Evolutionary conservation across 2,329 filamentous ascomycete genomes (phyloP).

Genomic region (Aspergillus awamori): DNA sequence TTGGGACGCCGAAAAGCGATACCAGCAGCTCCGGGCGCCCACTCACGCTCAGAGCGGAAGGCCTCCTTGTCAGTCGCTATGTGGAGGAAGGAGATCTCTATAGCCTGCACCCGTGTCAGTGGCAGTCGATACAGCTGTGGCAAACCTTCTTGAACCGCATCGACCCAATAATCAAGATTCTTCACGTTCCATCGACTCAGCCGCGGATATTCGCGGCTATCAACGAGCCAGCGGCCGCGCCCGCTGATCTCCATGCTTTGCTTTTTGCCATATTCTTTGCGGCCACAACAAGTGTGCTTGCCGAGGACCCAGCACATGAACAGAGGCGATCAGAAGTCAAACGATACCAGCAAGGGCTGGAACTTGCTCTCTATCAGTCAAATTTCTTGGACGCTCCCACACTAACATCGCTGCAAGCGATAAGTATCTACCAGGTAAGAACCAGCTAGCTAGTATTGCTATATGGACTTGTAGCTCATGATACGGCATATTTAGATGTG

Average conservation of each 20-base stretch:
- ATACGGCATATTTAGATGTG: conserved; percentile 24
- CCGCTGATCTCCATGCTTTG: conserved; percentile 27
- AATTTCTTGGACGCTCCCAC: conserved; percentile 49
- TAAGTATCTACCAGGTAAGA: conserved; percentile 44
- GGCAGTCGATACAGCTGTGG: conserved; percentile 33
- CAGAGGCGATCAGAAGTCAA: conserved; percentile 17
- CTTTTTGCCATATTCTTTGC: conserved; percentile 34
- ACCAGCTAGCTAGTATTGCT: too few relatives aligned
- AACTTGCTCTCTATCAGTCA: conserved; percentile 44
- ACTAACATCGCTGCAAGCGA: conserved; percentile 31
- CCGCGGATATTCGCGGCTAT: conserved; percentile 34
- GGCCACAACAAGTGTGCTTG: conserved; percentile 25
- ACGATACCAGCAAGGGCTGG: conserved; percentile 35
- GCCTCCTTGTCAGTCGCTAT: conserved; percentile 26
- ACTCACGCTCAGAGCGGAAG: conserved; percentile 24
- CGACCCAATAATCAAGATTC: conserved; percentile 31
- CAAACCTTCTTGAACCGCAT: conserved; percentile 32
- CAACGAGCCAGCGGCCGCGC: conserved; percentile 22
- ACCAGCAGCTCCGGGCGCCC: conserved; percentile 9
- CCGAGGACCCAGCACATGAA: conserved; percentile 22
- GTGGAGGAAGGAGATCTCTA: conserved; percentile 16
- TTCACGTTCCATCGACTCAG: conserved; percentile 34
- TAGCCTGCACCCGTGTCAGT: conserved; percentile 24
- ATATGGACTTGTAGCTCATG: neutral
- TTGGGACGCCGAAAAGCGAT: conserved; percentile 19